Evolutionary conservation across 2,329 filamentous ascomycete genomes (phyloP).

Genomic region (Biscogniauxia marginata): DNA sequence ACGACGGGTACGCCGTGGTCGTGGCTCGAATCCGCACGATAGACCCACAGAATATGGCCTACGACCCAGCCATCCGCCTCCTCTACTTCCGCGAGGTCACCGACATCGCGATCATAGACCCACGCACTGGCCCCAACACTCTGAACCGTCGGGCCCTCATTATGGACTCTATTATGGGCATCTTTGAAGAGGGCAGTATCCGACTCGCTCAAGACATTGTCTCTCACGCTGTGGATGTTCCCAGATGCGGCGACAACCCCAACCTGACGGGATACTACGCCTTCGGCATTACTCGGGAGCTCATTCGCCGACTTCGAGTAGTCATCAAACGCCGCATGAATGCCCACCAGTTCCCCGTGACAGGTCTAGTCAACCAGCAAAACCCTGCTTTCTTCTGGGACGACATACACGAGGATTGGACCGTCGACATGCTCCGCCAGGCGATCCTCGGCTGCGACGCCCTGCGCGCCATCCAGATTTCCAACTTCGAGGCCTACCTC

Average conservation of each 20-base stretch:
- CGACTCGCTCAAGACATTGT: not conserved
- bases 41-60: not conserved
- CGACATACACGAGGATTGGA: not conserved
- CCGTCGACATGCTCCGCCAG: not conserved
- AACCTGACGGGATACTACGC: not conserved
- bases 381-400: not conserved
- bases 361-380: not conserved
- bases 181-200: not conserved
- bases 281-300: not conserved
- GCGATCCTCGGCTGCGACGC: not conserved
- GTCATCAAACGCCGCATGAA: not conserved
- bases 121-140: not conserved
- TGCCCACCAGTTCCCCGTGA: not conserved
- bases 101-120: not conserved
- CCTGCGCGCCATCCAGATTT: not conserved
- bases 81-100: not conserved
- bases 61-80: not conserved
- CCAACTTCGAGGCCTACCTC: not conserved
- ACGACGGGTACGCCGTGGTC: not conserved
- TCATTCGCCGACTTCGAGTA: not conserved
- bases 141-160: not conserved
- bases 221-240: not conserved
- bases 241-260: not conserved
- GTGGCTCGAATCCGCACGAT: not conserved
- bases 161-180: not conserved